phyloP scores from a whole-genome alignment of 306 rosid genomes.

The Quercus glauca region DNA sequence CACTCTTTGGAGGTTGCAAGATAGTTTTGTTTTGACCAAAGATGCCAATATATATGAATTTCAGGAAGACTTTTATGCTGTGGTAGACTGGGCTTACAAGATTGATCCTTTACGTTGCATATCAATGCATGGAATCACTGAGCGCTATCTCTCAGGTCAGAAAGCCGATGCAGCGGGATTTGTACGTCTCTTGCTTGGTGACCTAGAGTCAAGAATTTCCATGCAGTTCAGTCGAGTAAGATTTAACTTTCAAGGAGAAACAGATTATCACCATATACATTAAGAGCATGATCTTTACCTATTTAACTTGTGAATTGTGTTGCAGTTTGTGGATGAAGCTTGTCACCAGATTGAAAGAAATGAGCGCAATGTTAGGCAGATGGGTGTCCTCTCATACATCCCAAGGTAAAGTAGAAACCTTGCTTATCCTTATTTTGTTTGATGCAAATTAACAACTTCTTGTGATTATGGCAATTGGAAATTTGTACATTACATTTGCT shows the following conservation, averaged over 20 bases:
- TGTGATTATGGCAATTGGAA: neutral
- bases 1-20: conserved; percentile 7
- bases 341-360: conserved; percentile 90
- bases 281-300: conserved; percentile 24
- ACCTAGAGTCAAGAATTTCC: conserved; percentile 79
- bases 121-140: conserved; percentile 97
- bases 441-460: neutral
- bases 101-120: conserved; percentile 93
- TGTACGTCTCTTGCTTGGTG: conserved; percentile 87
- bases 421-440: conserved; percentile 8
- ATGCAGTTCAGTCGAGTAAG: conserved; percentile 78
- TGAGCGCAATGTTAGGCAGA: conserved; percentile 81
- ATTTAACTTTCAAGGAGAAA: conserved; percentile 18
- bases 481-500: neutral
- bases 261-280: conserved; percentile 13
- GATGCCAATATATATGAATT: conserved; percentile 26
- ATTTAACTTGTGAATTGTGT: conserved; percentile 20
- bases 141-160: conserved; percentile 87
- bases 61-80: conserved; percentile 91
- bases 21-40: conserved; percentile 13
- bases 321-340: conserved; percentile 92
- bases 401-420: conserved; percentile 60
- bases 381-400: conserved; percentile 84
- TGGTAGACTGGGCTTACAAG: conserved; percentile 97
- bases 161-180: conserved; percentile 95